Base-by-base conservation (phyloP, 2,329 filamentous ascomycete species). In the Paramyrothecium roridum region DNA sequence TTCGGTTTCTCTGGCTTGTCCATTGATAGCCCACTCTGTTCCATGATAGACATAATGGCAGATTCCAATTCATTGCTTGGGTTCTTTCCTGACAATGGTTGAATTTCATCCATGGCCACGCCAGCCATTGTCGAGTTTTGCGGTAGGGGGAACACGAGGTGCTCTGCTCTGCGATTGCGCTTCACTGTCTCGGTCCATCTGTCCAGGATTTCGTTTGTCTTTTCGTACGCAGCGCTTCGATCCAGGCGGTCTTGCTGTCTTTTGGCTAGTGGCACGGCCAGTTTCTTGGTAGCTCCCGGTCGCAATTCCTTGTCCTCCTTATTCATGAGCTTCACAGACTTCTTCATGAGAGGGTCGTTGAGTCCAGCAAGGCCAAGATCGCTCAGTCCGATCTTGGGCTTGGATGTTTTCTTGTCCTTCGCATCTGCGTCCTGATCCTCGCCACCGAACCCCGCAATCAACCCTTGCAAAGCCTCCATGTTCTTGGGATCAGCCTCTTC, bases 121-220 rank as follows among this genome's bases (percentile, higher is more conserved):
- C 85, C 84, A 26, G 80, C 80, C 53, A 79, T 80, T 21, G 81
- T 85, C 56, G 86, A 84, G 43, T 87, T 88, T 64, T 91, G 88
- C 3, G 88, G 82, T 0, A 98, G 80, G 6, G 95, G 95, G 66
- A 99, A 99, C 20, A 87, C 80, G 13, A 99, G 78, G 70, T 96
- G 91, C 60, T 98, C 95, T 1, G 93, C 93, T 63, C 91, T 84
- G 57, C 95, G 88, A 71, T 97, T 97, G 33, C 91, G 86, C 74
- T 97, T 96, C 66, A 99, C 92, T 0, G 95, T 98, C 57, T 97
- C 93, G 33, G 88, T 88, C 95, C 95, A 99, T 64, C 91, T 86
- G 59, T 90, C 86, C 23, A 99, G 79, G 0, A 92, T 93, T 71
- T 97, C 88, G 65, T 96, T 96, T 52, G 91, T 93, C 77, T 96